Evolutionary conservation across 257 asterid genomes (phyloP).

Genomic region (Primulina eburnea): DNA sequence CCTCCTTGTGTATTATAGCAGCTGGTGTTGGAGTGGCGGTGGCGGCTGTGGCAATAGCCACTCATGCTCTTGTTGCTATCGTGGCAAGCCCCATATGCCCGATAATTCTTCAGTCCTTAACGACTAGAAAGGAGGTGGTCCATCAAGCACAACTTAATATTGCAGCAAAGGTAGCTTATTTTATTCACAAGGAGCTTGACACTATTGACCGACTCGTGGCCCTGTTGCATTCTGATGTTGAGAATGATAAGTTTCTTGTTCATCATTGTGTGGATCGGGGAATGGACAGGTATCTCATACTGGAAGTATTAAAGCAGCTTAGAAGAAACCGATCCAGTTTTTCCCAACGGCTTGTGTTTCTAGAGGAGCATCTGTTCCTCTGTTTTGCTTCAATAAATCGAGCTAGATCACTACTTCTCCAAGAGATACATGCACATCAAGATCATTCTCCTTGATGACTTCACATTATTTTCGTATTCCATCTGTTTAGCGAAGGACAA

Average conservation of each 20-base stretch:
- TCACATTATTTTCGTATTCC: neutral
- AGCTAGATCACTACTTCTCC: conserved; percentile 52
- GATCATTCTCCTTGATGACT: conserved; percentile 22
- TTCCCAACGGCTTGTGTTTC: conserved; percentile 59
- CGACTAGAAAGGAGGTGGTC: conserved; percentile 46
- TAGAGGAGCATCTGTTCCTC: conserved; percentile 80
- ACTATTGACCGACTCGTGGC: conserved; percentile 68
- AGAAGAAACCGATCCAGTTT: conserved; percentile 49
- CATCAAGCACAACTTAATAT: conserved; percentile 69
- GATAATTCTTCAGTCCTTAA: conserved; percentile 28
- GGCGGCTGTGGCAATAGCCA: conserved; percentile 62
- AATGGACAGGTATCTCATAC: conserved; percentile 40
- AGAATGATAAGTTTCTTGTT: conserved; percentile 48
- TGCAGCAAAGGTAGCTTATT: conserved; percentile 64
- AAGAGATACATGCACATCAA: conserved; percentile 38
- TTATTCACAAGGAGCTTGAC: conserved; percentile 64
- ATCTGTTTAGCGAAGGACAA: neutral
- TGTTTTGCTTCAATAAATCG: conserved; percentile 75
- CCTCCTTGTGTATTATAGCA: conserved; percentile 51
- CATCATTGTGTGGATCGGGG: conserved; percentile 50
- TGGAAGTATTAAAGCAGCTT: conserved; percentile 66
- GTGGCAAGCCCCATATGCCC: conserved; percentile 42
- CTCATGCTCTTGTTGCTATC: conserved; percentile 52
- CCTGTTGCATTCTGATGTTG: conserved; percentile 49
- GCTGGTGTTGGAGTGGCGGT: conserved; percentile 55